Evolutionary conservation across 2,329 filamentous ascomycete genomes (phyloP), one percentile per base, ranked within the genome.

Genomic region (Penicillium occitanis): DNA sequence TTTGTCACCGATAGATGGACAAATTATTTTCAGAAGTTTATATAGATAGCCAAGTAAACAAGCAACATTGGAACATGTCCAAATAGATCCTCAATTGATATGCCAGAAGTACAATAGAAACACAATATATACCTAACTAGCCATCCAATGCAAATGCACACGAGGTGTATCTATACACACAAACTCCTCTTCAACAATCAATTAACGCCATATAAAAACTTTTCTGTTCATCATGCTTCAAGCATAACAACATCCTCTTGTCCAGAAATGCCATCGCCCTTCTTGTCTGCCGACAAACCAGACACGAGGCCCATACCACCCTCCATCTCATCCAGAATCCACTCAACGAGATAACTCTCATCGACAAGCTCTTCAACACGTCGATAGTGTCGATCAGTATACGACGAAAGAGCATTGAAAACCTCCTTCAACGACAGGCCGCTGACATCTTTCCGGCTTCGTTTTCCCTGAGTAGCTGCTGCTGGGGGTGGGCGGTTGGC

Each of bases 241-340:
- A 78, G 66, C 78, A 80, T 80, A 66, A 78, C 71, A 28, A 79
- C 73, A 71, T 80, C 78, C 68, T 78, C 75, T 66, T 76, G 73
- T 59, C 65, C 69, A 55, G 69, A 69, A 50, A 69, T 61, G 46
- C 63, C 66, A n/a, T 73, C 69, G 64, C 68, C 71, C 25, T 69
- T 71, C n/a, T 33, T 63, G 4, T 55, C 30, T n/a, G 35, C 42
- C 8, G 66, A 37, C 13, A 19, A n/a, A 35, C 61, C 61, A 17
- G 66, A 61, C 46, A 67, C 69, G 64, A 80, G 67, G 74, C 82
- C 67, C 75, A 82, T 68, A 90, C 84, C 76, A 85, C 76, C 90
- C 74, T 96, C 93, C 93, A 98, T 98, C 81, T 97, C 91, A 73
- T 89, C 86, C 69, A 98, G 82, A 69, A 94, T 96, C 85, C 96